Percentiles rank a stretch among this genome's conserved stretches.
phyloP scores from a whole-genome alignment of 2,329 filamentous ascomycete genomes.

The Penicillium sp. region DNA sequence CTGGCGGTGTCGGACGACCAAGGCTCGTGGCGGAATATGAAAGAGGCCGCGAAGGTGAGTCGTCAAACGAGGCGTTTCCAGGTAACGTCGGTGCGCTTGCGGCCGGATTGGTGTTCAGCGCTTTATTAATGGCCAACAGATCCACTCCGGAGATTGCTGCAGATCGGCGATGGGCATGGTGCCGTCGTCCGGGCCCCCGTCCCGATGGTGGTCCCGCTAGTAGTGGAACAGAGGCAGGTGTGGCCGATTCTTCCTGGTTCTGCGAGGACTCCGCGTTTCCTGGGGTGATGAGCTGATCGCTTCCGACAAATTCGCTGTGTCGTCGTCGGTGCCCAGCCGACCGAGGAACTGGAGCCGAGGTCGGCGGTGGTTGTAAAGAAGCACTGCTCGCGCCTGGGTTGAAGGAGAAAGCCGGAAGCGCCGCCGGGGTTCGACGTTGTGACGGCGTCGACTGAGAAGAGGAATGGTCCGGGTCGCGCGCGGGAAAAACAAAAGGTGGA shows the following conservation, averaged over 20 bases:
- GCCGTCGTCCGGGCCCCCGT: constrained; percentile 51
- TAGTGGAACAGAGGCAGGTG: constrained; percentile 19
- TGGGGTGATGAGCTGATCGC: constrained; percentile 47
- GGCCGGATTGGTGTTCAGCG: constrained; percentile 36
- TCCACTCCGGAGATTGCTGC: constrained; percentile 78
- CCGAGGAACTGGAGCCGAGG: constrained; percentile 50
- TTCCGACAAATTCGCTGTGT: constrained; percentile 81
- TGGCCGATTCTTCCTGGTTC: constrained; percentile 19
- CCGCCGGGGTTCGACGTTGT: constrained; percentile 37
- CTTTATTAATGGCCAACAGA: constrained; percentile 51
- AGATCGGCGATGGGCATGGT: constrained; percentile 76
- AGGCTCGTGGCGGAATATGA: constrained; percentile 31
- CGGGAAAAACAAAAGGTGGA: constrained; percentile 61
- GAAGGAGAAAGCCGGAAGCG: constrained; percentile 36
- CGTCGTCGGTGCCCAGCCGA: constrained; percentile 64
- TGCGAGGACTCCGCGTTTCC: constrained; percentile 56
- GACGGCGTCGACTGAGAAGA: constrained; percentile 35
- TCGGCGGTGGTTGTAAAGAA: constrained; percentile 48
- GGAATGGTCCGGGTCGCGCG: constrained; percentile 34
- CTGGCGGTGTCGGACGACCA: constrained; percentile 28
- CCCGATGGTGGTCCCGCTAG: constrained; percentile 38
- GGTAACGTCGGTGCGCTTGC: constrained; percentile 55
- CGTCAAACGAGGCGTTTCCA: constrained; percentile 34
- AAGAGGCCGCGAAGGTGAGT: constrained; percentile 27
- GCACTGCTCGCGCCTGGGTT: constrained; percentile 27